Evolutionary conservation across 2,329 filamentous ascomycete genomes (phyloP).

Genomic region (Colletotrichum sojae): DNA sequence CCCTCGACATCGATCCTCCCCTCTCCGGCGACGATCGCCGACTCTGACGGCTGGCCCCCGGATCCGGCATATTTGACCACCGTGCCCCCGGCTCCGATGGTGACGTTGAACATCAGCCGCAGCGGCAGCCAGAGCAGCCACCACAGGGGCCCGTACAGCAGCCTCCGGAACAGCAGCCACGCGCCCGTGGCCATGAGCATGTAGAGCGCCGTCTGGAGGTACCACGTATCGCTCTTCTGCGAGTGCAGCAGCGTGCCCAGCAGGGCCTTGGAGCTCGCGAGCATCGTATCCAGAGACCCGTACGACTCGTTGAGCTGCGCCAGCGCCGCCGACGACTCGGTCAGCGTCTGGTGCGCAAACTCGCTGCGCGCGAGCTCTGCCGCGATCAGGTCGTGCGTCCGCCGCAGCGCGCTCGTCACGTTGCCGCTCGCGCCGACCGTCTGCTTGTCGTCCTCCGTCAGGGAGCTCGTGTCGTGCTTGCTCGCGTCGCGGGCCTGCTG

Average conservation of each 20-base stretch:
- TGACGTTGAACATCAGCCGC: slow-evolving; percentile 73
- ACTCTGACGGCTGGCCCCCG: slow-evolving; percentile 36
- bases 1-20: slow-evolving; percentile 51
- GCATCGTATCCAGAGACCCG: slow-evolving; percentile 80
- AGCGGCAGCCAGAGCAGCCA: slow-evolving; percentile 90
- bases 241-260: slow-evolving; percentile 85
- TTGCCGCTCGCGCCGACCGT: slow-evolving; percentile 82
- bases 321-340: slow-evolving; percentile 87
- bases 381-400: slow-evolving; percentile 90
- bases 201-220: slow-evolving; percentile 91
- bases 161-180: slow-evolving; percentile 89
- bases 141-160: slow-evolving; percentile 91
- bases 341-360: slow-evolving; percentile 91
- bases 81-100: slow-evolving; percentile 68
- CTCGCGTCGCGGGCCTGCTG: slow-evolving; percentile 42
- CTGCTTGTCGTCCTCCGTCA: slow-evolving; percentile 78
- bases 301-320: slow-evolving; percentile 86
- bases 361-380: slow-evolving; percentile 87
- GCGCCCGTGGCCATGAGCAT: slow-evolving; percentile 81
- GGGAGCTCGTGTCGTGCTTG: slow-evolving; percentile 48
- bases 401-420: slow-evolving; percentile 85
- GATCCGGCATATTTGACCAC: slow-evolving; percentile 56
- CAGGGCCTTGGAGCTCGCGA: slow-evolving; percentile 81
- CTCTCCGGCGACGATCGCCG: slow-evolving; percentile 46
- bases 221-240: slow-evolving; percentile 98